These are phyloP conservation scores for Pittosporum tobira DNA, from an alignment of 129 eudicot species.

Conservation along the genomic window DNA sequence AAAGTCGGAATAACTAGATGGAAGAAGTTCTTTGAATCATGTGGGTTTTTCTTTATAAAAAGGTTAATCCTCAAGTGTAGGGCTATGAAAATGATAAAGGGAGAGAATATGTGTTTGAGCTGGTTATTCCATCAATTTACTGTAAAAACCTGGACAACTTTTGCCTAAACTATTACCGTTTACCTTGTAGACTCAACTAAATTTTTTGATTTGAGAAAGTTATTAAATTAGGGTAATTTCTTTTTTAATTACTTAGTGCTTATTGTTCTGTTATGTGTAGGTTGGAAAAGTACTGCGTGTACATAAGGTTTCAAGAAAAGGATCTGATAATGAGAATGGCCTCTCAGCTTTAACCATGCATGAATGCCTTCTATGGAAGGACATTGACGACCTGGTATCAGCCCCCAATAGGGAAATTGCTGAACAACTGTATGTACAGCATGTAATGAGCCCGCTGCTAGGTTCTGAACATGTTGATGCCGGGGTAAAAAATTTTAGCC, in stretches of 20 bases:
- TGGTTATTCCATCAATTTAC: too few species aligned
- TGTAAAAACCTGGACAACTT: too few species aligned
- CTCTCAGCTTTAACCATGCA: constrained; percentile 39
- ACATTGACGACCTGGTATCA: constrained; percentile 40
- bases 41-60: too few species aligned
- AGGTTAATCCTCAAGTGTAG: too few species aligned
- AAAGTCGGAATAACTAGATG: too few species aligned
- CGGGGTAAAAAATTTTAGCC: constrained; percentile 51
- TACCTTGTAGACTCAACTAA: too few species aligned
- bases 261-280: constrained; percentile 26
- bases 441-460: constrained; percentile 65
- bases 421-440: constrained; percentile 54
- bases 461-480: constrained; percentile 85
- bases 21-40: too few species aligned
- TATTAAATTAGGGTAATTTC: neutral
- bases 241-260: neutral
- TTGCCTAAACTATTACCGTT: too few species aligned
- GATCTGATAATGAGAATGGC: constrained; percentile 39
- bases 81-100: too few species aligned
- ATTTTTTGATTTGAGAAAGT: too few species aligned
- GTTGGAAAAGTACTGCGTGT: constrained; percentile 84
- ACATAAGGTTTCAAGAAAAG: constrained; percentile 50
- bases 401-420: constrained; percentile 72
- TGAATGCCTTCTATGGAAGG: constrained; percentile 71
- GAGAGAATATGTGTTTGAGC: too few species aligned